phyloP scores from a whole-genome alignment of 2,329 filamentous ascomycete species.

The Magnaporthiopsis incrustans region DNA sequence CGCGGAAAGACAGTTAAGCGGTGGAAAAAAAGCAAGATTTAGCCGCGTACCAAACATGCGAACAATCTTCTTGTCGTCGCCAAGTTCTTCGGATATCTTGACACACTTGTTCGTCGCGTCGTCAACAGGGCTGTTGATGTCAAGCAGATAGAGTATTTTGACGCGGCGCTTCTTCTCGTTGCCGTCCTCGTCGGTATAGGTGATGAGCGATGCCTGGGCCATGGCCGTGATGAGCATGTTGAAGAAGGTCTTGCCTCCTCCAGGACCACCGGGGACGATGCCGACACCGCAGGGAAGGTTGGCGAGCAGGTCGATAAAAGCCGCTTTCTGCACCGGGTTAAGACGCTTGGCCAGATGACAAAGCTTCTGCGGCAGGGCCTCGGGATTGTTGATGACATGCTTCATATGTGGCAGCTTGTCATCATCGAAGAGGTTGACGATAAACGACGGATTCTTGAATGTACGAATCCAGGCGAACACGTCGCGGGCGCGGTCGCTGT shows the following conservation, averaged over 20 bases:
- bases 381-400: slow-evolving; percentile 9
- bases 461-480: slow-evolving; percentile 16
- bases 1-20: too few species aligned
- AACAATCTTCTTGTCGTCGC: slow-evolving; percentile 26
- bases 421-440: slow-evolving; percentile 14
- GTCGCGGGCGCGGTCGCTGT: neutral
- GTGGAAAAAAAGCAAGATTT: too few species aligned
- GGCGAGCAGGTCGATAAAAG: slow-evolving; percentile 27
- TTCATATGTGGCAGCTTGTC: slow-evolving; percentile 15
- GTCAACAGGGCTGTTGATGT: slow-evolving; percentile 39
- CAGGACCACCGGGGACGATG: slow-evolving; percentile 38
- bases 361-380: slow-evolving; percentile 11
- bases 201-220: slow-evolving; percentile 13
- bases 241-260: slow-evolving; percentile 40
- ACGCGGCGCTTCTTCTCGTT: slow-evolving; percentile 16
- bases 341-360: slow-evolving; percentile 22
- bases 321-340: slow-evolving; percentile 28
- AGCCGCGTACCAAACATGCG: slow-evolving; percentile 24
- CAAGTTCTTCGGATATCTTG: slow-evolving; percentile 26
- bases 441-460: slow-evolving; percentile 14
- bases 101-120: slow-evolving; percentile 35
- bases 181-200: slow-evolving; percentile 1
- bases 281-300: slow-evolving; percentile 33
- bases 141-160: slow-evolving; percentile 36
- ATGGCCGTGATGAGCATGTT: slow-evolving; percentile 33